Conservation (phyloP, 371 early-diverging fungal species). For the Blakeslea trispora region DNA sequence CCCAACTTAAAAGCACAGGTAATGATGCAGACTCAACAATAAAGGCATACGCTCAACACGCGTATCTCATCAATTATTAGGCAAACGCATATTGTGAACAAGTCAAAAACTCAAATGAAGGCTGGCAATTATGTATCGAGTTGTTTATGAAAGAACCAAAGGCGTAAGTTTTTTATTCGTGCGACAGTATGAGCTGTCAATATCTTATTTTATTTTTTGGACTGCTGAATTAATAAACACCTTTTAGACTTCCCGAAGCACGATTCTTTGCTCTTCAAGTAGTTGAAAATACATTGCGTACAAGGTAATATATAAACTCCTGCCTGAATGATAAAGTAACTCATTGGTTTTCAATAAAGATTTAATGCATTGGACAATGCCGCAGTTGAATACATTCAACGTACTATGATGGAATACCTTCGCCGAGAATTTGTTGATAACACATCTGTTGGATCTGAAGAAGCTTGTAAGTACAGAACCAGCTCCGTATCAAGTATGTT, state of each 20-base stretch:
- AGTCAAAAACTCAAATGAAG: constrained; percentile 76
- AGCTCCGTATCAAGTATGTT: neutral
- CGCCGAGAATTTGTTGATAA: constrained; percentile 63
- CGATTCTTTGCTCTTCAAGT: constrained; percentile 87
- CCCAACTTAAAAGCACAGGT: constrained; percentile 76
- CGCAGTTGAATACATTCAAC: constrained; percentile 62
- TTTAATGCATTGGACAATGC: constrained; percentile 56
- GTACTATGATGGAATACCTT: constrained; percentile 74
- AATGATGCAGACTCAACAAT: constrained; percentile 17
- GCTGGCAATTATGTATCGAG: constrained; percentile 85
- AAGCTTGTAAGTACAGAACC: constrained; percentile 52
- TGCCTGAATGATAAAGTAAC: too few species aligned
- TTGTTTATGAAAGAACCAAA: constrained; percentile 76
- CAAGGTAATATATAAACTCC: constrained; percentile 45
- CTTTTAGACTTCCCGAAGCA: constrained; percentile 78
- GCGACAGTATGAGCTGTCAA: too few species aligned
- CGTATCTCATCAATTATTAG: constrained; percentile 40
- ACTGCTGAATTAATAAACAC: too few species aligned
- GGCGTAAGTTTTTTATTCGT: constrained; percentile 53
- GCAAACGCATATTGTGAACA: constrained; percentile 87
- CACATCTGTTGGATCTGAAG: constrained; percentile 51
- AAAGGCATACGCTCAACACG: too few species aligned
- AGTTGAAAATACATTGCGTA: constrained; percentile 73
- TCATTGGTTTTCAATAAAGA: constrained; percentile 27
- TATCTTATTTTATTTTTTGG: too few species aligned